Evolutionary conservation across 345 rosid genomes (phyloP).

Genomic region (Hibiscus trionum): DNA sequence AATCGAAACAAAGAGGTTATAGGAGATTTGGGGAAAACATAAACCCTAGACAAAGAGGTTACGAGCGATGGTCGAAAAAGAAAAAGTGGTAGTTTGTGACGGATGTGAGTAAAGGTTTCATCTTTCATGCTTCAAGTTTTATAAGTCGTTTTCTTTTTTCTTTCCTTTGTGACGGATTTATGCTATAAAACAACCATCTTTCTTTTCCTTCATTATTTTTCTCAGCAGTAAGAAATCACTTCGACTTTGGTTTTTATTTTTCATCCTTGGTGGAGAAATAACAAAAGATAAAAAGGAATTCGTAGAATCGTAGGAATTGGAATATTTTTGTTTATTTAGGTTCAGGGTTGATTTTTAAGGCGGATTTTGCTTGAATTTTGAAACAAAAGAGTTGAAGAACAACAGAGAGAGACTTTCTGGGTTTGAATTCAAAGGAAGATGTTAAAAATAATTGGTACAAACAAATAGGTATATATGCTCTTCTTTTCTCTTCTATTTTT

Average conservation of each 20-base stretch:
- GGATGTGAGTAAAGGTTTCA: too few species aligned
- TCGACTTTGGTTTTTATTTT: background rate
- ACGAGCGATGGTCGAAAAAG: too few species aligned
- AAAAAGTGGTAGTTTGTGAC: too few species aligned
- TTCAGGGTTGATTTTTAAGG: conserved; percentile 4
- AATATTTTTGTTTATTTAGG: background rate
- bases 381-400: conserved; percentile 5
- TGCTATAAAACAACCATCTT: background rate
- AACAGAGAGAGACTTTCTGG: conserved; percentile 87
- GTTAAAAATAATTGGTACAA: conserved; percentile 29
- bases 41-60: too few species aligned
- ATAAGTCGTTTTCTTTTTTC: too few species aligned
- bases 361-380: conserved; percentile 14
- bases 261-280: conserved; percentile 8
- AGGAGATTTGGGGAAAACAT: too few species aligned
- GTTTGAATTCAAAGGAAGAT: conserved; percentile 57
- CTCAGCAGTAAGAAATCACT: conserved; percentile 9
- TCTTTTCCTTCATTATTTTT: background rate
- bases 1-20: too few species aligned
- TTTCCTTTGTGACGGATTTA: too few species aligned
- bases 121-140: too few species aligned
- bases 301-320: conserved; percentile 16
- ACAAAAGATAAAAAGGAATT: background rate
- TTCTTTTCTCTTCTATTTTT: too few species aligned
- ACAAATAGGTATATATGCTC: too few species aligned